These are phyloP conservation scores for Nakazawaea populi DNA, from an alignment of 805 yeast genomes.

Conservation along the genomic window DNA sequence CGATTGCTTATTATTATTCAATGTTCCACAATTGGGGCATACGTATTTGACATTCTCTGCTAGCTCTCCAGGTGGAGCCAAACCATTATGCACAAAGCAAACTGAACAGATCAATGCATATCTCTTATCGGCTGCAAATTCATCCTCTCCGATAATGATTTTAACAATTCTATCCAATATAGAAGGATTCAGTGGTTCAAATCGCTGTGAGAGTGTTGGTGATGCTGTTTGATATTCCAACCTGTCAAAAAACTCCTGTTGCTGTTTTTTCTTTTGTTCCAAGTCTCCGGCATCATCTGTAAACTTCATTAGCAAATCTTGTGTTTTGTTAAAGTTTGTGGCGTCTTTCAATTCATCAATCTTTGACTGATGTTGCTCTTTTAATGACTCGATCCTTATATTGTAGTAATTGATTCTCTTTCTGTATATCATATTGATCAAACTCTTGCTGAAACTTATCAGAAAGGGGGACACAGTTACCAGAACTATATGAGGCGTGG, in stretches of 20 bases:
- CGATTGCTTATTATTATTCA: constrained; percentile 21
- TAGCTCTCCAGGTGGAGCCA: constrained; percentile 64
- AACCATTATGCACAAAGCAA: constrained; percentile 72
- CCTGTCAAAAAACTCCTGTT: constrained; percentile 33
- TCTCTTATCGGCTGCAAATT: constrained; percentile 49
- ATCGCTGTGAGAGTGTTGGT: constrained; percentile 10
- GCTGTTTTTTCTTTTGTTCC: constrained; percentile 32
- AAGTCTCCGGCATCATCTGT: constrained; percentile 43
- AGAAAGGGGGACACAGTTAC: constrained; percentile 12
- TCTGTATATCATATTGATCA: constrained; percentile 13
- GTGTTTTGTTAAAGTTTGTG: constrained; percentile 73
- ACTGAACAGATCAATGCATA: constrained; percentile 66
- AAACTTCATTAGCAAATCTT: constrained; percentile 64
- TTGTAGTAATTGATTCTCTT: constrained; percentile 14
- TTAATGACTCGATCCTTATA: constrained; percentile 18
- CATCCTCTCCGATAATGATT: constrained; percentile 55
- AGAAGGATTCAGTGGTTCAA: constrained; percentile 22
- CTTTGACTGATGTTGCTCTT: constrained; percentile 30
- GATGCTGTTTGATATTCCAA: constrained; percentile 15
- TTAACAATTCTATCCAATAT: constrained; percentile 34
- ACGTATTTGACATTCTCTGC: constrained; percentile 47
- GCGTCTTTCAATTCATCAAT: constrained; percentile 31
- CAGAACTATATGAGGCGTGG: background rate
- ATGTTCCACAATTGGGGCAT: constrained; percentile 60
- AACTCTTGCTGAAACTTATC: constrained; percentile 12